phyloP scores from a whole-genome alignment of 2,329 filamentous ascomycete species.

The Xylaria polymorpha region DNA sequence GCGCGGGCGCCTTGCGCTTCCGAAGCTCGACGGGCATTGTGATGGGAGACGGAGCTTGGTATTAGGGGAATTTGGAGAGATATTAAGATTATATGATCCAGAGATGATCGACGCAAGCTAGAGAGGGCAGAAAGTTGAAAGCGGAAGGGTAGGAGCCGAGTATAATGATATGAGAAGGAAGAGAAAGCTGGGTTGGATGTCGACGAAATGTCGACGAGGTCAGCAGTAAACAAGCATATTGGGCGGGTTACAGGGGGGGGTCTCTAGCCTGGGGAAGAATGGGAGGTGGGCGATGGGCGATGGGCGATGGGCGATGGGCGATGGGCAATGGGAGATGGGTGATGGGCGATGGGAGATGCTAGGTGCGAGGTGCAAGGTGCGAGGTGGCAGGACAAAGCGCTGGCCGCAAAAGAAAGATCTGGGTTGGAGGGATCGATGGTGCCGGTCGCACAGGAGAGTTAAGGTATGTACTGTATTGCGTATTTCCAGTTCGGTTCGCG shows the following conservation, averaged over 20 bases:
- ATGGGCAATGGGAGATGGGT: not conserved
- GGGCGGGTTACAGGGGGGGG: conserved; percentile 37
- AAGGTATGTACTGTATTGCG: conserved; percentile 11
- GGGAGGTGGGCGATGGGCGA: conserved; percentile 18
- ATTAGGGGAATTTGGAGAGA: not conserved
- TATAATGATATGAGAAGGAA: conserved; percentile 19
- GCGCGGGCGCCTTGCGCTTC: conserved; percentile 59
- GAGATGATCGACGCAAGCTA: conserved; percentile 5
- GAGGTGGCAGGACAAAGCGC: conserved; percentile 5
- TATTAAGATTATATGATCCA: conserved; percentile 24
- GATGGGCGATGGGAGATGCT: not conserved
- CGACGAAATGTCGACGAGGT: conserved; percentile 37
- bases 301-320: conserved; percentile 1
- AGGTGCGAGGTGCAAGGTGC: not conserved
- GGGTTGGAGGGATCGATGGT: conserved; percentile 29
- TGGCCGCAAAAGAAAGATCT: conserved; percentile 24
- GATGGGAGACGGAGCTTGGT: conserved; percentile 22
- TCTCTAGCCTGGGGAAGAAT: conserved; percentile 28
- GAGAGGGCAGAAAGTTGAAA: conserved; percentile 10
- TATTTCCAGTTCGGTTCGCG: conserved; percentile 38
- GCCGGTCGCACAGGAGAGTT: conserved; percentile 35
- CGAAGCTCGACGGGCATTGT: conserved; percentile 58
- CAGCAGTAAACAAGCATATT: conserved; percentile 43
- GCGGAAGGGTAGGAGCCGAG: conserved; percentile 3
- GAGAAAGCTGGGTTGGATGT: conserved; percentile 31